Evolutionary conservation across 345 rosid species (phyloP).

Genomic region (Sapria himalayana): DNA sequence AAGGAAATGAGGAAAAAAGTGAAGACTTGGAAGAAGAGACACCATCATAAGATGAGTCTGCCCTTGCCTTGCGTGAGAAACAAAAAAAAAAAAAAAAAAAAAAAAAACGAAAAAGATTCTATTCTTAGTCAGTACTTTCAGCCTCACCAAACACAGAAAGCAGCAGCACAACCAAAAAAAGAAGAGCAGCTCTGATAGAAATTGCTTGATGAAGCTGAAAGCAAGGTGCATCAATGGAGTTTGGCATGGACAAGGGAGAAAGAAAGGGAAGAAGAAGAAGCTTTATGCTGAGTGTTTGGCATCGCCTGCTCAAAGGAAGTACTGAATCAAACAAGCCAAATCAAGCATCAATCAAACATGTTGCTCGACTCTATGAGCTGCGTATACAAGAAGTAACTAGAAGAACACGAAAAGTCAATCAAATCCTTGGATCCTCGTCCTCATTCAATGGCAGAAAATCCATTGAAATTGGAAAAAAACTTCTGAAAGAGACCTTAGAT

Average conservation of each 20-base stretch:
- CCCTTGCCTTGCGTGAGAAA: no score
- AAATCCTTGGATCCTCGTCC: conserved; percentile 54
- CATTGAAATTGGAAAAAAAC: conserved; percentile 49
- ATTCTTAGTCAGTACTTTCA: conserved; percentile 23
- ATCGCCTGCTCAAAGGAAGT: no score
- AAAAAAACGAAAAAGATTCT: fast-evolving
- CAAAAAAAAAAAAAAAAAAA: no score
- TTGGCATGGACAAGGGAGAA: no score
- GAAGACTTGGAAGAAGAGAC: no score
- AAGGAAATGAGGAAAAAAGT: no score
- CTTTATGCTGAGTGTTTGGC: no score
- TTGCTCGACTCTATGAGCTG: conserved; percentile 35
- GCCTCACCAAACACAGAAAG: conserved; percentile 72
- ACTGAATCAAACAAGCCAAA: conserved; percentile 8
- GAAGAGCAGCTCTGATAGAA: conserved; percentile 6
- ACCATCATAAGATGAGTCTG: no score
- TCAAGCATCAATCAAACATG: conserved; percentile 16
- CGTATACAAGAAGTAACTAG: conserved; percentile 60
- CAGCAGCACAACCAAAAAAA: conserved; percentile 34
- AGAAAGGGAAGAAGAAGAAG: conserved; percentile 23
- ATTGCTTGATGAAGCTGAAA: conserved; percentile 45
- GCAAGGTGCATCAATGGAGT: conserved; percentile 27
- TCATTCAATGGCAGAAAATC: conserved; percentile 43
- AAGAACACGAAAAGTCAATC: conserved; percentile 57
- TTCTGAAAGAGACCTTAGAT: conserved; percentile 59